Conservation (phyloP, 2,329 filamentous ascomycete species). For the Calonectria pauciramosa region DNA sequence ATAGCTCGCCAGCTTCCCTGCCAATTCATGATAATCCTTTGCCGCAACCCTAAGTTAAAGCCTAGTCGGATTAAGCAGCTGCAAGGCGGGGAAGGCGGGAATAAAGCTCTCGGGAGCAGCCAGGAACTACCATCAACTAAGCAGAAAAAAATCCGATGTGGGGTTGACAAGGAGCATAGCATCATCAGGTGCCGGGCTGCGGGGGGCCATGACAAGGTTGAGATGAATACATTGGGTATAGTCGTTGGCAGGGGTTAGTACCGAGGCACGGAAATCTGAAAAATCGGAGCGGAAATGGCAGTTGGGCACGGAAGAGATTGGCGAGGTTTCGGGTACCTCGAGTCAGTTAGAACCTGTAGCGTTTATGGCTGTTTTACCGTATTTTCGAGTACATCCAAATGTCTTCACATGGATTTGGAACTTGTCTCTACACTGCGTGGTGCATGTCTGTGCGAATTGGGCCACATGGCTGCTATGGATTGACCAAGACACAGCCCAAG, state of each 20-base stretch:
- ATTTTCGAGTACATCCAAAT: neutral
- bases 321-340: neutral
- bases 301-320: conserved; percentile 1
- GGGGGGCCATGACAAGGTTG: neutral
- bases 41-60: neutral
- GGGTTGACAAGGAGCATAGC: neutral
- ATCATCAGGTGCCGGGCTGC: neutral
- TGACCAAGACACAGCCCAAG: neutral
- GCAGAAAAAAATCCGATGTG: conserved; percentile 1
- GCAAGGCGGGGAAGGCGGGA: neutral
- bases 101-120: conserved; percentile 1
- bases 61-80: conserved; percentile 3
- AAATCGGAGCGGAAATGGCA: neutral
- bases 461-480: neutral
- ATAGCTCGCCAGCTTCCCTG: neutral
- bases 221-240: neutral
- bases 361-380: neutral
- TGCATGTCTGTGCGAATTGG: neutral
- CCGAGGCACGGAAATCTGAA: neutral
- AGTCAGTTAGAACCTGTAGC: neutral
- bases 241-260: neutral
- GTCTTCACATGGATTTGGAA: neutral
- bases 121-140: neutral
- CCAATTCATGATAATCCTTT: neutral
- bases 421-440: neutral